Evolutionary conservation across 495 filamentous ascomycete genomes (phyloP), one percentile per base, ranked within the genome.

Genomic region (Daldinia decipiens): DNA sequence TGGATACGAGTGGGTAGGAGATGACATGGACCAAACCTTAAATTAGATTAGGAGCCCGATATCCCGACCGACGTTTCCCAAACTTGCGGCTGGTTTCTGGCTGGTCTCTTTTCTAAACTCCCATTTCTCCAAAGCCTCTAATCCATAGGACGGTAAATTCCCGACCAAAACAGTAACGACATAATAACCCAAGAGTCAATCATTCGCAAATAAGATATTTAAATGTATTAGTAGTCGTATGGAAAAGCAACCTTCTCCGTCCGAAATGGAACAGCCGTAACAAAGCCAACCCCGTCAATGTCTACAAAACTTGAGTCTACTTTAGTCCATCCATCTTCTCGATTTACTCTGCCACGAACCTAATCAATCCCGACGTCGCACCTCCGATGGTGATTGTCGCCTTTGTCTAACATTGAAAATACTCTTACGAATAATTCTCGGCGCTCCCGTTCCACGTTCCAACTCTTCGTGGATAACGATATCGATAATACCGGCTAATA

Each of bases 301-400:
- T 43, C 50, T 31, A 57, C 51, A 19, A 43, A 62, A 62, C 36
- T n/a, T 39, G 21, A 59, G 29, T 45, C 62, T 24, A n/a, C 67
- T 59, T 51, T 53, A 36, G 26, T 31, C 27, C 55, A 53, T 63
- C 59, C 50, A 59, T 63, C 64, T 54, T 53, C 60, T 68, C 65
- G 53, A 68, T 31, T 61, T 59, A n/a, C 50, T 59, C 58, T 31
- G 39, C 66, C 45, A 65, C 62, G 40, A 73, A 70, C 13, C 60
- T 39, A 50, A 60, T 32, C 62, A 40, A 65, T 36, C 59, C 59
- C 65, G 50, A 74, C 67, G 71, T 74, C 66, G 67, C 62, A 74
- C 66, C 55, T 51, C 63, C 57, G 71, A 70, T 67, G 58, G 67
- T 70, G 71, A 70, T 70, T 70, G 71, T 70, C 62, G 71, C 71